Evolutionary conservation across 1,284 basidiomycete genomes (phyloP).

Genomic region (Farysia itapuensis): DNA sequence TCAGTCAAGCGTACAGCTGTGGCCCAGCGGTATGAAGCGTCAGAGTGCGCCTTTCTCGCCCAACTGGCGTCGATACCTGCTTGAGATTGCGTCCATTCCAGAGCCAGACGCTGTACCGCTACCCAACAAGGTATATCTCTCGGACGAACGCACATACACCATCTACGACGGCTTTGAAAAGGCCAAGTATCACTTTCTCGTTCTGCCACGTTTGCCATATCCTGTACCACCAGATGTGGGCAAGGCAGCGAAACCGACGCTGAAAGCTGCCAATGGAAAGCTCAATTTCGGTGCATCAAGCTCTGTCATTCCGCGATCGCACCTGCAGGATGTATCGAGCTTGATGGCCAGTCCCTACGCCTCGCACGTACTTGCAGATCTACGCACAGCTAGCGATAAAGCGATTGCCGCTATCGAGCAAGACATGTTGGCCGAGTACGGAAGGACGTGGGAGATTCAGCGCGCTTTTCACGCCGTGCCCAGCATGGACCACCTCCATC

Average conservation of each 20-base stretch:
- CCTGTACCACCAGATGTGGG: not conserved
- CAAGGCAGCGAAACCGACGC: conserved; percentile 1
- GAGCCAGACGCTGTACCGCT: conserved; percentile 9
- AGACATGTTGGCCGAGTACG: conserved; percentile 72
- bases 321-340: conserved; percentile 31
- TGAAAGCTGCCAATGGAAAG: conserved; percentile 26
- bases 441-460: conserved; percentile 36
- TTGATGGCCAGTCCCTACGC: conserved; percentile 45
- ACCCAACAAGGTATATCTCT: conserved; percentile 67
- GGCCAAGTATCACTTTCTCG: conserved; percentile 47
- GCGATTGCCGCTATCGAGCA: conserved; percentile 67
- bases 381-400: conserved; percentile 24
- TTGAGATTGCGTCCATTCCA: conserved; percentile 21
- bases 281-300: conserved; percentile 26
- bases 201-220: conserved; percentile 40
- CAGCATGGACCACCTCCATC: conserved; percentile 62
- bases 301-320: conserved; percentile 25
- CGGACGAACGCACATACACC: conserved; percentile 69
- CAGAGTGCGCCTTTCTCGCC: too few species aligned
- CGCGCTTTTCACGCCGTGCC: conserved; percentile 82
- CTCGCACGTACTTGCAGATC: conserved; percentile 22
- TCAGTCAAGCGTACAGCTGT: too few species aligned
- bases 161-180: conserved; percentile 86
- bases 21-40: too few species aligned
- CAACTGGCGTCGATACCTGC: too few species aligned